A percentile compares a stretch with the other conserved stretches of the same genome.
Conservation (phyloP, 2,329 filamentous ascomycete species). For the Didymella pinodella region DNA sequence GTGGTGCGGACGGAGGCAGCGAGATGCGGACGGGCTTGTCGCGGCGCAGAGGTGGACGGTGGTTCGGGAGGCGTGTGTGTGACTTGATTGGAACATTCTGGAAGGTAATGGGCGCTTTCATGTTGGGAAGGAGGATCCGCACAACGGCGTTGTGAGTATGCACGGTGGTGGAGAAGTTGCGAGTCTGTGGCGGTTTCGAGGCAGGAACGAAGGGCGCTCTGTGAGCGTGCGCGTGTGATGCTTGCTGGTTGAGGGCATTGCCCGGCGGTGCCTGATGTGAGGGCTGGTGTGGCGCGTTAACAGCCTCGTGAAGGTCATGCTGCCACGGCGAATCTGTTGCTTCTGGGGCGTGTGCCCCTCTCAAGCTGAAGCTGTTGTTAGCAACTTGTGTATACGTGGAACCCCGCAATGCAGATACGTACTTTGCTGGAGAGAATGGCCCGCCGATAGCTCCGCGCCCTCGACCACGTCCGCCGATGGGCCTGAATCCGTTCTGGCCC, state of each 20-base stretch:
- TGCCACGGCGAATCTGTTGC: constrained; percentile 81
- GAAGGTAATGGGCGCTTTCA: constrained; percentile 75
- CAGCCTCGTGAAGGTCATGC: constrained; percentile 88
- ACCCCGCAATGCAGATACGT: constrained; percentile 47
- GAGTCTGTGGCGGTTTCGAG: constrained; percentile 47
- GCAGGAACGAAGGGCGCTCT: constrained; percentile 31
- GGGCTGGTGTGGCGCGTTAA: constrained; percentile 53
- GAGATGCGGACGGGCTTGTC: constrained; percentile 97
- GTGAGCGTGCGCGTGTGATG: constrained; percentile 32
- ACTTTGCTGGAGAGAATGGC: constrained; percentile 67
- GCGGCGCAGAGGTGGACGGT: constrained; percentile 88
- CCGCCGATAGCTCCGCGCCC: constrained; percentile 62
- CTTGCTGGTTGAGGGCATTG: constrained; percentile 27
- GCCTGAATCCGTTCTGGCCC: constrained; percentile 78
- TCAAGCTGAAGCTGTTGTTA: constrained; percentile 52
- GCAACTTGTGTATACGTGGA: neutral
- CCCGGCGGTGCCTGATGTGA: constrained; percentile 24
- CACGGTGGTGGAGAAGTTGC: constrained; percentile 78
- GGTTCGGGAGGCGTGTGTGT: constrained; percentile 92
- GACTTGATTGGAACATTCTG: constrained; percentile 82
- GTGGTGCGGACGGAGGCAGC: constrained; percentile 77
- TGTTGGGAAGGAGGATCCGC: constrained; percentile 78
- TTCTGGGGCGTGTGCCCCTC: constrained; percentile 53
- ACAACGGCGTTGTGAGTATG: constrained; percentile 86
- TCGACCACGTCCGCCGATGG: constrained; percentile 67